Evolutionary conservation across 2,329 filamentous ascomycete genomes (phyloP).

Genomic region (Monosporascus sp.): DNA sequence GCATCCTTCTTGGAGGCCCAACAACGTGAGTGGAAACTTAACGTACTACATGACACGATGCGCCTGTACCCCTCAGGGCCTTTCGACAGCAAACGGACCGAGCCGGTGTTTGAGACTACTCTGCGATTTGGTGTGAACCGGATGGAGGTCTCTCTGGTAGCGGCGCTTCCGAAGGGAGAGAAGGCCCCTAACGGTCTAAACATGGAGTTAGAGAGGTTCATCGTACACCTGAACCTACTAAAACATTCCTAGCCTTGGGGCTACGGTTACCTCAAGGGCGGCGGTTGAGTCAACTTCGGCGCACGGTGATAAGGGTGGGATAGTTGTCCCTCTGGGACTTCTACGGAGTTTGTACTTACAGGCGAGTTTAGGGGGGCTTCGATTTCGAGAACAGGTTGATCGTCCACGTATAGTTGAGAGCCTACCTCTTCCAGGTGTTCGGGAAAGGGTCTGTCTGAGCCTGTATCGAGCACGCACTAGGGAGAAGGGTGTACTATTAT

Average conservation of each 20-base stretch:
- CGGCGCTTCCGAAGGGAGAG: slow-evolving; percentile 58
- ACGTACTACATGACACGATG: slow-evolving; percentile 64
- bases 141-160: slow-evolving; percentile 73
- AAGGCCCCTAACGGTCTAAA: slow-evolving; percentile 53
- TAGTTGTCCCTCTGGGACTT: too few relatives aligned
- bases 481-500: too few relatives aligned
- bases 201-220: slow-evolving; percentile 74
- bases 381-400: too few relatives aligned
- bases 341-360: too few relatives aligned
- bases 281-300: too few relatives aligned
- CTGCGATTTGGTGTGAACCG: slow-evolving; percentile 70
- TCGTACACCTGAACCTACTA: slow-evolving; percentile 65
- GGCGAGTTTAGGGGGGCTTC: too few relatives aligned
- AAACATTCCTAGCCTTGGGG: slow-evolving; percentile 10
- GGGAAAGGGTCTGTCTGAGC: too few relatives aligned
- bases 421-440: too few relatives aligned
- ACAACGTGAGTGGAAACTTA: slow-evolving; percentile 68
- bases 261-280: not conserved
- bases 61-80: slow-evolving; percentile 45
- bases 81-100: slow-evolving; percentile 51
- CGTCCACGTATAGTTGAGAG: too few relatives aligned
- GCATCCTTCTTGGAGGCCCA: slow-evolving; percentile 54
- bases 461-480: too few relatives aligned
- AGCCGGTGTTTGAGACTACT: slow-evolving; percentile 70
- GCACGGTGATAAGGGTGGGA: too few relatives aligned